Conservation (phyloP, 345 rosid species). For the Clausena lansium region DNA sequence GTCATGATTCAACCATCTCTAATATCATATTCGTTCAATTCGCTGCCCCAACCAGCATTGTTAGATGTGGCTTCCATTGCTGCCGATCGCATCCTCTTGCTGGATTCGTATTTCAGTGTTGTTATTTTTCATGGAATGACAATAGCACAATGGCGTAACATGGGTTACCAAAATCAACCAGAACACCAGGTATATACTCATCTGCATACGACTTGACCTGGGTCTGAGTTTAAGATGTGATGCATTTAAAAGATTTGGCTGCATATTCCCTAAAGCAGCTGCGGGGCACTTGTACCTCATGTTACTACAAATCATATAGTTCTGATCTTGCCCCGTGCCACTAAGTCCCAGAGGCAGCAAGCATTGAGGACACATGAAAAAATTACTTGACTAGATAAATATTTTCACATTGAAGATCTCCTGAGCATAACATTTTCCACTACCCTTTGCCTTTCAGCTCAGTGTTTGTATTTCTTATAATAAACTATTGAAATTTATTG, state of each 20-base stretch:
- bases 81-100: conserved; percentile 79
- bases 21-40: conserved; percentile 72
- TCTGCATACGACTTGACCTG: background rate
- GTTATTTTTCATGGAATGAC: conserved; percentile 99
- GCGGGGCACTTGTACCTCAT: background rate
- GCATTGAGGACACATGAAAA: background rate
- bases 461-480: background rate
- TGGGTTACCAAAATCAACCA: conserved; percentile 94
- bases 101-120: conserved; percentile 92
- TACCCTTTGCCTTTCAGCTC: background rate
- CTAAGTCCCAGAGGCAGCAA: background rate
- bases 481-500: background rate
- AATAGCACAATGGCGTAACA: conserved; percentile 96
- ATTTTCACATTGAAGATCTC: background rate
- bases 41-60: conserved; percentile 85
- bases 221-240: background rate
- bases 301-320: background rate
- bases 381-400: background rate
- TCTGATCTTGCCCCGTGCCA: background rate
- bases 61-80: conserved; percentile 97
- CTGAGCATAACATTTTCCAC: background rate
- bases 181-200: conserved; percentile 67
- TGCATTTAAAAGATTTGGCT: background rate
- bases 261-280: background rate
- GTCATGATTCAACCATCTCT: conserved; percentile 99